Conservation (phyloP, 192 early-diverging fungal species). For the Dissophora ornata region DNA sequence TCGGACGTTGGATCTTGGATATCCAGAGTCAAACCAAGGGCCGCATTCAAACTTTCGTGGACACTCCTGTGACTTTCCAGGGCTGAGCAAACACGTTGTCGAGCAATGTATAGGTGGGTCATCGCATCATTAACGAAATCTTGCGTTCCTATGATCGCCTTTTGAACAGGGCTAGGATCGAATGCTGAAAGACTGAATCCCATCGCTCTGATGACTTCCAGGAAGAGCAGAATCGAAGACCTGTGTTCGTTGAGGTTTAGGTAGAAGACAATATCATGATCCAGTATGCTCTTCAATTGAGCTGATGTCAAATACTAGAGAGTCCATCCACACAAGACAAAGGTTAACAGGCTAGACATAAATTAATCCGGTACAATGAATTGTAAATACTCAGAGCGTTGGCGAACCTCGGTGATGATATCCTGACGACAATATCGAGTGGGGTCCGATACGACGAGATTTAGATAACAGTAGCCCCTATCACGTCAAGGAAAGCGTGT, state of each 20-base stretch:
- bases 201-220: constrained; percentile 9
- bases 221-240: constrained; percentile 9
- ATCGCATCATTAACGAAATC: background rate
- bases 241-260: constrained; percentile 16
- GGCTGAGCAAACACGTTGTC: background rate
- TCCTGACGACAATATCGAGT: constrained; percentile 15
- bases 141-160: background rate
- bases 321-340: too few species aligned
- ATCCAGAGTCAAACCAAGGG: background rate
- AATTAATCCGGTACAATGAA: too few species aligned
- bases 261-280: constrained; percentile 21
- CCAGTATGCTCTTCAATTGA: constrained; percentile 13
- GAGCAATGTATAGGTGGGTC: background rate
- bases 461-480: constrained; percentile 29
- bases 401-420: constrained; percentile 6
- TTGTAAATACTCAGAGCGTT: too few species aligned
- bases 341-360: too few species aligned
- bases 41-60: background rate
- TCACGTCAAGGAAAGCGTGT: background rate
- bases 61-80: background rate
- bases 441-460: constrained; percentile 13
- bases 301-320: constrained; percentile 19
- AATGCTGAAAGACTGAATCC: background rate
- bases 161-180: background rate
- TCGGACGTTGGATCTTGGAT: background rate